Base-by-base conservation (phyloP, 1,284 basidiomycete species). In the Ganoderma lingzhi region DNA sequence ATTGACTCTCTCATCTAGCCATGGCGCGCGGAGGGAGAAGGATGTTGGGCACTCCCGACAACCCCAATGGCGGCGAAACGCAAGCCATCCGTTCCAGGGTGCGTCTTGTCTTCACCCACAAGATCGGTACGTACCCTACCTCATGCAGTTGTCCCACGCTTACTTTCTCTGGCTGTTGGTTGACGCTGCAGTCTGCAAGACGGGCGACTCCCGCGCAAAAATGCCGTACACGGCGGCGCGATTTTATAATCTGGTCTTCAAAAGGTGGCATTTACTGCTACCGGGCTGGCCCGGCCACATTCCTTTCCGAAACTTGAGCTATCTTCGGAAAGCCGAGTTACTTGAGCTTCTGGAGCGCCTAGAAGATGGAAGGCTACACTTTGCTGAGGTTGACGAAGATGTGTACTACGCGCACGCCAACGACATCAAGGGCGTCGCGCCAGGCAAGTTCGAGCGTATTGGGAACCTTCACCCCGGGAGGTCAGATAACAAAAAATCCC, bases 401-500 rank as follows among this genome's bases (percentile, higher is more conserved):
- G 23, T 15, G 23, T 61, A 61, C 39, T 42, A 42, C 39, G 41
- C 39, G 6, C 39, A 28, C 12, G 5, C 12, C 10, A 12, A 30
- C 6, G 39, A 61, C 59, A 28, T 61, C 41, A 23, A 41, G 37
- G 59, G 59, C 4, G 59, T 61, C 23, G 59, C 59, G 17, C 59
- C 59, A 8, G 59, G 59, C 12, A 17, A 17, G 28, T 61, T 61
- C 14, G 14, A 55, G 15, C 37, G 32, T 8, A 19, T 53, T 9
- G 65, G 65, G 2, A 53, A 14, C 35, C 23, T n/a, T 2, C 48
- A 62, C 39, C 30, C 35, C 39, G 65, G 65, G 48, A 58, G 65
- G 19, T 28, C 41, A 12, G 65, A 66, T 39, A 55, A 35, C 48
- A 66, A 66, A 39, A 66, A 66, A 51, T 66, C 65, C 2, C 65